Evolutionary conservation across 1,284 basidiomycete genomes (phyloP), one percentile per base, ranked within the genome.

Genomic region (Heterobasidion parviporum): DNA sequence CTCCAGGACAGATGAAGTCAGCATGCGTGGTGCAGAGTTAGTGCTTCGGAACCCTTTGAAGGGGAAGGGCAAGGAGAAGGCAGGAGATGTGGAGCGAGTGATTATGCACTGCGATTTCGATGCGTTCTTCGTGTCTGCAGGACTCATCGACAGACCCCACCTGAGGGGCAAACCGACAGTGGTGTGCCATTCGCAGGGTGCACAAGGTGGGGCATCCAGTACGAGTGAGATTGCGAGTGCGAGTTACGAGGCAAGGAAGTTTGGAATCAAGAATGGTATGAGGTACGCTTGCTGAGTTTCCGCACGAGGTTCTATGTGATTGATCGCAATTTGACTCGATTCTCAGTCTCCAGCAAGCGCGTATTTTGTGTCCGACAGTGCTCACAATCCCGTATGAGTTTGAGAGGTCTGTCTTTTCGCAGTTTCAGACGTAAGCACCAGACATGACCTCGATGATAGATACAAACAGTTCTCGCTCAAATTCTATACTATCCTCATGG

Each of bases 41-140:
- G 69, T 76, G 4, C 67, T 77, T 61, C 68, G 67, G 56, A 78
- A 77, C 9, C 75, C 78, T 6, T 69, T 72, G 26, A 79, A 77
- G 63, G 72, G 68, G 55, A 83, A 83, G 64, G 80, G 78, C 20
- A 87, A 88, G 64, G 78, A 70, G 34, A 72, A 67, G 52, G 50
- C 60, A 1, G 66, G 68, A 26, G 69, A 71, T 12, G 69, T 76
- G 36, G 81, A 87, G 50, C 78, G 81, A 12, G 81, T 92, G 15
- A 89, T 96, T 63, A 89, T 97, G 81, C 94, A 98, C 65, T 92
- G 92, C 64, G 94, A 98, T 69, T 98, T 99, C 65, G 96, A 99
- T 67, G 93, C 89, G 64, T 99, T 98, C 77, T 99, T 99, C 66
- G 94, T 98, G 10, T 86, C 90, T 1, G 94, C 87, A n/a, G 92